These are phyloP conservation scores for Styphnolobium japonicum DNA, from an alignment of 306 rosid genomes.

Conservation along the genomic window DNA sequence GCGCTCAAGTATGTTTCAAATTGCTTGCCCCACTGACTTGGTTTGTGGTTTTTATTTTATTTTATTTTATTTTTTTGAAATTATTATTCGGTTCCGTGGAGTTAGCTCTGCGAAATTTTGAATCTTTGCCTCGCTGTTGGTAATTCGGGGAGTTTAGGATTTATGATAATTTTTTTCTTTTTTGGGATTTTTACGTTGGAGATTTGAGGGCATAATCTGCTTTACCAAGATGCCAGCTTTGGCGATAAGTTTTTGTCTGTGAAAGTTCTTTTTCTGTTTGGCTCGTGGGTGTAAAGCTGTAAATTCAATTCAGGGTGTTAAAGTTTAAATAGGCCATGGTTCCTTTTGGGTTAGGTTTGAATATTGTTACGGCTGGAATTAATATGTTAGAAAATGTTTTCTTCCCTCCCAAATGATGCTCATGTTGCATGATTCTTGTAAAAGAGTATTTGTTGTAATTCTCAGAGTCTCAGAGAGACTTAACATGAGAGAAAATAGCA, in stretches of 20 bases:
- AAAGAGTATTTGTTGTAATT: not conserved
- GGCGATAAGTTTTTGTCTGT: not conserved
- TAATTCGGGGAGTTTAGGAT: not conserved
- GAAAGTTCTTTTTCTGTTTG: not conserved
- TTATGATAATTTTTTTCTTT: not conserved
- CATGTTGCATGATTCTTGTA: not conserved
- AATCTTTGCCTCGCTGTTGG: not conserved
- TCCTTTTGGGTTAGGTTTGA: slow-evolving; percentile 4
- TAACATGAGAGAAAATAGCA: not conserved
- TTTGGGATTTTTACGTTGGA: not conserved
- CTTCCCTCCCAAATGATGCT: not conserved
- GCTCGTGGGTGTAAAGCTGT: not conserved
- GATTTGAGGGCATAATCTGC: not conserved
- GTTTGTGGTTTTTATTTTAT: not conserved
- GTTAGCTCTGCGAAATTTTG: not conserved
- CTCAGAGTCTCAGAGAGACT: slow-evolving; percentile 6
- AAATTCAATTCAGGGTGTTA: not conserved
- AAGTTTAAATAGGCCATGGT: not conserved
- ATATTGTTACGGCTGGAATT: not conserved
- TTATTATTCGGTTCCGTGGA: not conserved
- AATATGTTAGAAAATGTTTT: not conserved
- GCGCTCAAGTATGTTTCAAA: slow-evolving; percentile 79
- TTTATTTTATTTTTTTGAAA: not conserved
- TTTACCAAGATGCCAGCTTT: not conserved
- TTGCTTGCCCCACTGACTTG: not conserved